Conservation (phyloP, 306 rosid species). For the Quercus cerris region DNA sequence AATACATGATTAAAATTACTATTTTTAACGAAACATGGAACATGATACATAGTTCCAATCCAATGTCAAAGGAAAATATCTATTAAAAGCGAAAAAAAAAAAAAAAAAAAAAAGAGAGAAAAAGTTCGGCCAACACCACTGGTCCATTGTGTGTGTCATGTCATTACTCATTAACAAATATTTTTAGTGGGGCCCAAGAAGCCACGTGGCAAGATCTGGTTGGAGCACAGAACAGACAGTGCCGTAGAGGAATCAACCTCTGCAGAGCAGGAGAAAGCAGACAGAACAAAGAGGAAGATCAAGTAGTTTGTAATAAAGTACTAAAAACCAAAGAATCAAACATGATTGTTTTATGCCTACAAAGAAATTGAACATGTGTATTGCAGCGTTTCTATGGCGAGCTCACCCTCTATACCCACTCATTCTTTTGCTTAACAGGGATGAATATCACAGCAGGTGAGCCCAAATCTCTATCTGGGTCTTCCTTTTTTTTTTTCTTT, state of each 20-base stretch:
- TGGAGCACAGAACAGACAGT: neutral
- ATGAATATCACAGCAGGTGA: constrained; percentile 56
- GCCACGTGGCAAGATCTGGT: neutral
- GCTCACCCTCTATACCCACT: constrained; percentile 63
- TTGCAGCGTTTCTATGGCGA: constrained; percentile 66
- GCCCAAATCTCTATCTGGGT: constrained; percentile 3
- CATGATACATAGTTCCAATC: no score
- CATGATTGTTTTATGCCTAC: neutral
- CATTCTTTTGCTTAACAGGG: constrained; percentile 54
- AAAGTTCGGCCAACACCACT: no score
- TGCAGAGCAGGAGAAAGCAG: neutral
- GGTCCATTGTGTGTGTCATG: no score
- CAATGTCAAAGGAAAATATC: no score
- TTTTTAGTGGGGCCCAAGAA: no score
- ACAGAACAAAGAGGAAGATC: no score
- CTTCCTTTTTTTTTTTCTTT: neutral
- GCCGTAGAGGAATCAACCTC: neutral
- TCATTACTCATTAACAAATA: no score
- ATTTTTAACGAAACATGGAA: no score
- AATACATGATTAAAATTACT: no score
- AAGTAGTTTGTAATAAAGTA: neutral
- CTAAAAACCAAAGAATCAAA: neutral
- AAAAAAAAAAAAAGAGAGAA: no score
- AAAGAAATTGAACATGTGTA: constrained; percentile 39
- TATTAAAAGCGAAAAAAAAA: no score